Base-by-base conservation (phyloP, 495 filamentous ascomycete species). In the Aspergillus sclerotiicarbonarius region DNA sequence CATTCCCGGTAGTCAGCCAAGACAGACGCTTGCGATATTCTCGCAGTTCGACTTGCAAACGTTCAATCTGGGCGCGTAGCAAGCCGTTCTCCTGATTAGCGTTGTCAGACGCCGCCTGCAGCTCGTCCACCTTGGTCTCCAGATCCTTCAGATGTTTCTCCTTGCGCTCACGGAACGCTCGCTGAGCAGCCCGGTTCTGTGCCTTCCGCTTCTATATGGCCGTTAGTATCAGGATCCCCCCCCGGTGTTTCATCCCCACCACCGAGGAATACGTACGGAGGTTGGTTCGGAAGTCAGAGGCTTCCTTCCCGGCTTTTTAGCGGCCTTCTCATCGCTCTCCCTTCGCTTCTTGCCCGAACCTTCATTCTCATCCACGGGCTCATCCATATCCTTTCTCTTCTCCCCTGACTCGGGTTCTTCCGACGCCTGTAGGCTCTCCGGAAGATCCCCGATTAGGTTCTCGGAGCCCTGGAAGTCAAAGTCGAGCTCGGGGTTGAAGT, bases 131-230 rank as follows among this genome's bases (percentile, higher is more conserved):
- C 70, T 97, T 97, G 49, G 86, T 90, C 71, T 99, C 94, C 25
- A 99, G 79, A 66, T 99, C 95, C 69, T 93, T 96, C 44, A 99
- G 68, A 66, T 99, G 94, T 74, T 90, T 96, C 75, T 99, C 94
- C 76, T 99, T 99, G 48, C 94, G 90, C 70, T 99, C 94, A 21
- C 94, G 84, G 83, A 99, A 99, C 7, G 94, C 94, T 43, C 94
- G 84, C 75, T 99, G 94, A 29, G 94, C 94, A 1, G 95, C 94
- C 57, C 94, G 88, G 63, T 99, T 99, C 68, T 99, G 94, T 10
- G 95, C 94, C 76, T 99, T 99, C 62, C 94, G 90, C 78, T 99
- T 99, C 92, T 97, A 64, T 35, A 58, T 2, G n/a, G 49, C 9
- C 29, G 72, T 89, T 71, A 87, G 82, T 68, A 50, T 25, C 46